Percentiles rank a stretch among this genome's conserved stretches.
These are phyloP conservation scores for Arachis stenosperma DNA, from an alignment of 306 rosid species.

Conservation along the genomic window DNA sequence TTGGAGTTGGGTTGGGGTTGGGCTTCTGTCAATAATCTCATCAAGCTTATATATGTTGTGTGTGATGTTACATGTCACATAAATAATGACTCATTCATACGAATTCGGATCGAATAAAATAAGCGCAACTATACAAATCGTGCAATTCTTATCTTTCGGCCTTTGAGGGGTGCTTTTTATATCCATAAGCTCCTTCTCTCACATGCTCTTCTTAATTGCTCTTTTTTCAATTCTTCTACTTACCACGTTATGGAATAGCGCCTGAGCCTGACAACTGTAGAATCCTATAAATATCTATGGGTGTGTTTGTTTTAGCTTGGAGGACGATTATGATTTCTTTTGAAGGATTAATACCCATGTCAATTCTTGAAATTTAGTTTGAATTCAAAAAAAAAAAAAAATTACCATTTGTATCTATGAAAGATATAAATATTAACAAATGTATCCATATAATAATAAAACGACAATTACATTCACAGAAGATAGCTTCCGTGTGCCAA, in stretches of 20 bases:
- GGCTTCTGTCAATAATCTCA: constrained; percentile 28
- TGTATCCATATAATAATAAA: too few relatives aligned
- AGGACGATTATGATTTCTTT: too few relatives aligned
- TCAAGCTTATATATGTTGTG: constrained; percentile 5
- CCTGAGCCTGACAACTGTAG: background rate
- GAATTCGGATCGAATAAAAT: constrained; percentile 31
- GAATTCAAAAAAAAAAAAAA: too few relatives aligned
- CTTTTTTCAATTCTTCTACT: constrained; percentile 31
- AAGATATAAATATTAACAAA: too few relatives aligned
- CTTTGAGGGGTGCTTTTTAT: constrained; percentile 12
- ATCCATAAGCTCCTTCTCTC: constrained; percentile 25
- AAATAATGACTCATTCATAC: background rate
- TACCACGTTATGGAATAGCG: constrained; percentile 24
- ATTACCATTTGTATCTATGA: too few relatives aligned
- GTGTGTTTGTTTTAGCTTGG: too few relatives aligned
- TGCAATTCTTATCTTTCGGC: constrained; percentile 28
- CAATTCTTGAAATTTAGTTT: too few relatives aligned
- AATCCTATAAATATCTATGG: background rate
- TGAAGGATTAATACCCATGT: too few relatives aligned
- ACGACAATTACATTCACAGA: too few relatives aligned
- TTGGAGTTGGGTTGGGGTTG: constrained; percentile 20
- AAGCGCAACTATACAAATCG: constrained; percentile 33
- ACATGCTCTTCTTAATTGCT: constrained; percentile 32
- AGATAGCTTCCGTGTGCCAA: too few relatives aligned
- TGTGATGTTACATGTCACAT: constrained; percentile 18